Evolutionary conservation across 306 rosid genomes (phyloP).

Genomic region (Alnus glutinosa): DNA sequence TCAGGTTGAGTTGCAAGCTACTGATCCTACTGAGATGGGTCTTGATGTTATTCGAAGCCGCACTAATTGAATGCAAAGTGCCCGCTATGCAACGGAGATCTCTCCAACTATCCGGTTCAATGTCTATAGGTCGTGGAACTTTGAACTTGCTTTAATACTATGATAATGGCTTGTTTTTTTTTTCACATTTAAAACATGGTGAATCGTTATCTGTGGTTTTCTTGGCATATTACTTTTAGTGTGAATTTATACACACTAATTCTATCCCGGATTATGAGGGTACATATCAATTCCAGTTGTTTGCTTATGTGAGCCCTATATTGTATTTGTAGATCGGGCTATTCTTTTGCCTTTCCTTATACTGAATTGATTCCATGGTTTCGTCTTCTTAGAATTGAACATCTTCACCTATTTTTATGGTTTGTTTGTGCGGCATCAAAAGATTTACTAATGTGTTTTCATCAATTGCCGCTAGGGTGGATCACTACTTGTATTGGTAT

Average conservation of each 20-base stretch:
- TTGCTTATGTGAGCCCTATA: background rate
- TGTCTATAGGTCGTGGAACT: slow-evolving; percentile 33
- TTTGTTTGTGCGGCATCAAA: background rate
- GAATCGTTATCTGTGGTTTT: slow-evolving; percentile 38
- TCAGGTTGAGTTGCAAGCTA: slow-evolving; percentile 61
- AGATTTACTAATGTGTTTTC: background rate
- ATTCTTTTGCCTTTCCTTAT: slow-evolving; percentile 6
- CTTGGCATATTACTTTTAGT: slow-evolving; percentile 24
- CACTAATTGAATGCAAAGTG: slow-evolving; percentile 21
- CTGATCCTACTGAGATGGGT: slow-evolving; percentile 54
- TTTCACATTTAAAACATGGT: background rate
- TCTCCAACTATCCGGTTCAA: slow-evolving; percentile 21
- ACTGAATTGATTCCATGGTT: background rate
- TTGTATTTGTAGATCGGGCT: background rate
- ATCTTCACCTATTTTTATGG: background rate
- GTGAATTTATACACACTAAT: slow-evolving; percentile 25
- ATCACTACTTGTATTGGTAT: too few species aligned
- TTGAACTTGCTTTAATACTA: slow-evolving; percentile 25
- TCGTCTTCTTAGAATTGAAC: background rate
- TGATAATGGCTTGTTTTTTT: slow-evolving; percentile 15
- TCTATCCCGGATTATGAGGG: slow-evolving; percentile 23
- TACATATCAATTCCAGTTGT: slow-evolving; percentile 8
- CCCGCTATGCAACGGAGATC: slow-evolving; percentile 13
- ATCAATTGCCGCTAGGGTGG: too few species aligned
- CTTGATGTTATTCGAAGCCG: slow-evolving; percentile 56